phyloP scores from a whole-genome alignment of 768 basidiomycete species.

The Lyophyllum decastes region DNA sequence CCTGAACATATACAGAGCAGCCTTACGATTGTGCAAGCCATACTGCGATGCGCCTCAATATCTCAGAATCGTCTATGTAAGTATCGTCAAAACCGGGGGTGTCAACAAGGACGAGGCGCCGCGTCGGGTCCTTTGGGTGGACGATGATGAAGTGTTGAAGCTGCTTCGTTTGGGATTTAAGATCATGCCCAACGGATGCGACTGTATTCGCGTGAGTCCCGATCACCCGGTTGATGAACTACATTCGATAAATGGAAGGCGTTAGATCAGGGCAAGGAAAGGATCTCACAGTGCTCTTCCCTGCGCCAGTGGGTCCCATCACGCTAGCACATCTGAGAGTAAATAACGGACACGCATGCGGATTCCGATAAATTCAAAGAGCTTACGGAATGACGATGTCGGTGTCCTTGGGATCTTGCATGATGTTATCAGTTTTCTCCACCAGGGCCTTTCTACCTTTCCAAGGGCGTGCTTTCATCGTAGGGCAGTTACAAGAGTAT shows the following conservation, averaged over 20 bases:
- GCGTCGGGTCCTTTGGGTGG: background rate
- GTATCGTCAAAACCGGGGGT: background rate
- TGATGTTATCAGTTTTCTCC: slow-evolving; percentile 2
- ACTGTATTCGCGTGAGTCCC: slow-evolving; percentile 10
- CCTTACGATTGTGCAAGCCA: slow-evolving; percentile 21
- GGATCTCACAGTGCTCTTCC: slow-evolving; percentile 21
- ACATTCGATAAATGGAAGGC: background rate
- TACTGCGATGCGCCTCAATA: background rate
- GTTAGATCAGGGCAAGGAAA: background rate
- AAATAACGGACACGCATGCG: background rate
- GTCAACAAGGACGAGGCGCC: slow-evolving; percentile 14
- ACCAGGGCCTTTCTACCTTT: slow-evolving; percentile 1
- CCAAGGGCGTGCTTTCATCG: background rate
- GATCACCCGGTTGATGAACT: slow-evolving; percentile 39
- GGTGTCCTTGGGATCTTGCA: slow-evolving; percentile 2
- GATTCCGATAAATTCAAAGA: too few species aligned
- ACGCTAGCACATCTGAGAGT: slow-evolving; percentile 4
- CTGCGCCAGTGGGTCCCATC: slow-evolving; percentile 24
- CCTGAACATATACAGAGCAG: slow-evolving; percentile 13
- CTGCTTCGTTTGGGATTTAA: slow-evolving; percentile 36
- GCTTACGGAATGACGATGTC: slow-evolving; percentile 9
- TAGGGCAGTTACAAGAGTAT: too few species aligned
- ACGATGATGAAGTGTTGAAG: slow-evolving; percentile 22
- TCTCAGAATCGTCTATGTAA: background rate
- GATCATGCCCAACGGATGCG: slow-evolving; percentile 29